Conservation (phyloP, 495 filamentous ascomycete species). For the Trypethelium eluteriae region DNA sequence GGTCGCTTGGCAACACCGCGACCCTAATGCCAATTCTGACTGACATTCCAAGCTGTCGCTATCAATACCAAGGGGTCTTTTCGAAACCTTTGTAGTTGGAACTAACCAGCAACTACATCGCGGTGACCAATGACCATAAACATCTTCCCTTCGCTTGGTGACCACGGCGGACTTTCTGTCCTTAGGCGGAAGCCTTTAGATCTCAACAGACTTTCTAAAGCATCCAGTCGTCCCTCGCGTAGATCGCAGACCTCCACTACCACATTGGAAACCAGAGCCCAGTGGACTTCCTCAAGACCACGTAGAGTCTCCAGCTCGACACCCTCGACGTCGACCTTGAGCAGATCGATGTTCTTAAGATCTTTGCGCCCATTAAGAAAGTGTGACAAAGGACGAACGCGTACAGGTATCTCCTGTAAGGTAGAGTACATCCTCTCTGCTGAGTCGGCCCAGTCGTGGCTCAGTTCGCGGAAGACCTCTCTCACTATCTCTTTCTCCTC, state of each 20-base stretch:
- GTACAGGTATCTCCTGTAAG: slow-evolving; percentile 17
- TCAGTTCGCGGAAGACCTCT: slow-evolving; percentile 10
- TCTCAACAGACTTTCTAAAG: slow-evolving; percentile 18
- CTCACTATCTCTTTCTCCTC: slow-evolving; percentile 19
- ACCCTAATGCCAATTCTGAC: not conserved
- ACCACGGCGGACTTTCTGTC: slow-evolving; percentile 10
- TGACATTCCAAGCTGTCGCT: not conserved
- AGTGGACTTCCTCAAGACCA: slow-evolving; percentile 23
- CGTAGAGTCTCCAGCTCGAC: slow-evolving; percentile 21
- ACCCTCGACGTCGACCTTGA: slow-evolving; percentile 25
- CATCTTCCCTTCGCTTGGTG: slow-evolving; percentile 10
- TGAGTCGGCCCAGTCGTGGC: slow-evolving; percentile 13
- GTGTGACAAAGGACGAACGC: slow-evolving; percentile 19
- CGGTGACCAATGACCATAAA: slow-evolving; percentile 10
- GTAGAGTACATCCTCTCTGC: slow-evolving; percentile 17
- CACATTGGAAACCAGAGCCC: slow-evolving; percentile 20
- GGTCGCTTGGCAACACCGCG: not conserved
- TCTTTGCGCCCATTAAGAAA: slow-evolving; percentile 15
- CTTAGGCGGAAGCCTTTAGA: slow-evolving; percentile 13
- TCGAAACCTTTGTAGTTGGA: slow-evolving; percentile 5
- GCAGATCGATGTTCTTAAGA: slow-evolving; percentile 20
- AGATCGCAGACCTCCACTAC: slow-evolving; percentile 21
- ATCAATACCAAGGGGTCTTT: slow-evolving; percentile 2
- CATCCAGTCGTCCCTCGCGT: slow-evolving; percentile 16
- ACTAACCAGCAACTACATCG: slow-evolving; percentile 1